Conservation (phyloP, 1,284 basidiomycete genomes). For the Rhodotorula sp. region DNA sequence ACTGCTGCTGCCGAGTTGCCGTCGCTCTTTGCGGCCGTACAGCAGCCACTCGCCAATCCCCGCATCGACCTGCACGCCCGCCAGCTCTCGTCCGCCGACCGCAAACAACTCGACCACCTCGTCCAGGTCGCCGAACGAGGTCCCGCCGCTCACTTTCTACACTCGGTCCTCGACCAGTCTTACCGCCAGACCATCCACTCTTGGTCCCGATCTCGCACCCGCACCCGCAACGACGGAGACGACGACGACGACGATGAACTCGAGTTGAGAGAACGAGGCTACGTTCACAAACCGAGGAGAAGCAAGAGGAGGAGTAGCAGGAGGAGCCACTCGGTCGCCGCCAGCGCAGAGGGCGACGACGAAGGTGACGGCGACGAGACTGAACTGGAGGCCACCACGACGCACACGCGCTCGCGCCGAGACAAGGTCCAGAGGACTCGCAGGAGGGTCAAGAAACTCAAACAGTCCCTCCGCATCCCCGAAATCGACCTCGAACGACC, state of each 20-base stretch:
- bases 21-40: conserved; percentile 9
- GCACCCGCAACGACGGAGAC: neutral
- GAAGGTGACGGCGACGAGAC: neutral
- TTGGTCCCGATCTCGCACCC: neutral
- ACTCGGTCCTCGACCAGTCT: neutral
- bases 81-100: neutral
- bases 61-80: conserved; percentile 7
- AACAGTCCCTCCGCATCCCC: neutral
- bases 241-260: neutral
- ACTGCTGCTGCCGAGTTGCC: neutral
- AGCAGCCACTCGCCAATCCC: neutral
- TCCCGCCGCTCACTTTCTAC: neutral
- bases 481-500: conserved; percentile 1
- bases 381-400: neutral
- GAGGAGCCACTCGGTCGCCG: neutral
- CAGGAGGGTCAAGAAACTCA: neutral
- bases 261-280: conserved; percentile 2
- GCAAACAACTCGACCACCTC: neutral
- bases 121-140: conserved; percentile 1
- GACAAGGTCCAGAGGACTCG: neutral
- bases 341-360: neutral
- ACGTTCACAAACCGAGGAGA: conserved; percentile 3
- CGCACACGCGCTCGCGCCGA: neutral
- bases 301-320: neutral
- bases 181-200: neutral